These are phyloP conservation scores for Elongisporangium prolatum DNA, from an alignment of 352 stramenopile genomes.

Conservation along the genomic window DNA sequence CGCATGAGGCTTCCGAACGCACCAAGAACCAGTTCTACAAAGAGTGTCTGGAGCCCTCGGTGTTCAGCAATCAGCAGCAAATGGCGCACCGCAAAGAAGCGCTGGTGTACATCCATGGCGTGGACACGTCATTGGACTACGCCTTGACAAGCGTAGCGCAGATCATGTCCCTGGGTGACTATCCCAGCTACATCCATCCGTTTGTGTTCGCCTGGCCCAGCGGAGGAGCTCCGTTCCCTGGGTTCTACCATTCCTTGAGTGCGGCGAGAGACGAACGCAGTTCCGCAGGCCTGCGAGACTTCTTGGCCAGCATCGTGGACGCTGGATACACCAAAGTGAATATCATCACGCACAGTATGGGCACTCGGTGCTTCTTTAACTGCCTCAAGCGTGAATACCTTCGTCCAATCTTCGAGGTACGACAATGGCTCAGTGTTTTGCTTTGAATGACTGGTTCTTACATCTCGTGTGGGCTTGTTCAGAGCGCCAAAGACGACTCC, in stretches of 20 bases:
- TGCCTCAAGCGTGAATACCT: conserved; percentile 12
- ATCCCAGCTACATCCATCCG: conserved; percentile 13
- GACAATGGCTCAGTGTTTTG: background rate
- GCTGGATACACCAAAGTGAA: conserved; percentile 20
- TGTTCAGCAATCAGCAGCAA: background rate
- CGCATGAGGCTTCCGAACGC: conserved; percentile 4
- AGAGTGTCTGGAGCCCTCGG: conserved; percentile 9
- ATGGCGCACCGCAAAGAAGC: conserved; percentile 7
- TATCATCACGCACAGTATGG: conserved; percentile 20
- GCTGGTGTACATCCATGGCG: conserved; percentile 19
- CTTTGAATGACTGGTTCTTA: background rate
- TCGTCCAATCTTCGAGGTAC: conserved; percentile 12
- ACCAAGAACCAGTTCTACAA: conserved; percentile 11
- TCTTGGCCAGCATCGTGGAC: conserved; percentile 15
- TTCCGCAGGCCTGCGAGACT: conserved; percentile 10
- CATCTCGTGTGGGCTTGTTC: too few species aligned
- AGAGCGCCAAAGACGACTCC: too few species aligned
- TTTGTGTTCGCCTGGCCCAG: conserved; percentile 21
- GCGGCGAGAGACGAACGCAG: conserved; percentile 8
- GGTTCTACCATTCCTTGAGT: conserved; percentile 10
- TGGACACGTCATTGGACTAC: conserved; percentile 14
- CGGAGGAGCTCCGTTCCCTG: conserved; percentile 12
- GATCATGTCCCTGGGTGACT: conserved; percentile 17
- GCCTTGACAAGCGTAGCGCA: conserved; percentile 16
- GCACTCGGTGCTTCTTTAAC: conserved; percentile 14